These are phyloP conservation scores for Mangifera indica DNA, from an alignment of 345 rosid genomes.

Conservation along the genomic window DNA sequence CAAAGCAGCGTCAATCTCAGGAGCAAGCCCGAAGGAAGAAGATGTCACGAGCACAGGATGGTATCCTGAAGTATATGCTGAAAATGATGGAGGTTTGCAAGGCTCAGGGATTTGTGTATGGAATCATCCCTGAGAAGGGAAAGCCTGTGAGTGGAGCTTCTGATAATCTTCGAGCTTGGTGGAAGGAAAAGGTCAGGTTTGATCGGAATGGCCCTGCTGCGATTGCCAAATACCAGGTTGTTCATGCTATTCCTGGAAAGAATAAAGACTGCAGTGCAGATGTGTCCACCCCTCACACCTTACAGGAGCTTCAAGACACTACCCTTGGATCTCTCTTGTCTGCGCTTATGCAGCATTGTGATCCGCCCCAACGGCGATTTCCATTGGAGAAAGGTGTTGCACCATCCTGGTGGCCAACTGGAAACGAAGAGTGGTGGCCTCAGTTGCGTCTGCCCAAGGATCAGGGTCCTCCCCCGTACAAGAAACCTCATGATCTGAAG, in stretches of 20 bases:
- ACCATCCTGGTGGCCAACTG: slow-evolving; percentile 90
- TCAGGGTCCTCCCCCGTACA: slow-evolving; percentile 72
- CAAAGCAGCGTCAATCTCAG: slow-evolving; percentile 63
- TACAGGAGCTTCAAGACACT: slow-evolving; percentile 79
- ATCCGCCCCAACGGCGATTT: slow-evolving; percentile 80
- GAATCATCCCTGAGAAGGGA: slow-evolving; percentile 85
- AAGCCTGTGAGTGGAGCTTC: slow-evolving; percentile 93
- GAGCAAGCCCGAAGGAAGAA: slow-evolving; percentile 89
- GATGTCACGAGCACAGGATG: slow-evolving; percentile 88
- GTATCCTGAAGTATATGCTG: slow-evolving; percentile 77
- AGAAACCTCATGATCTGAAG: slow-evolving; percentile 86
- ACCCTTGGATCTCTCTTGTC: slow-evolving; percentile 83
- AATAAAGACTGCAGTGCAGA: slow-evolving; percentile 32
- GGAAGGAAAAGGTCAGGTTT: slow-evolving; percentile 87
- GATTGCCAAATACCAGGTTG: slow-evolving; percentile 56
- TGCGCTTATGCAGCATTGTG: slow-evolving; percentile 83
- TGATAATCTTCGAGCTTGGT: slow-evolving; percentile 84
- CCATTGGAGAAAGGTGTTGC: slow-evolving; percentile 82
- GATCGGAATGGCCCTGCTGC: slow-evolving; percentile 89
- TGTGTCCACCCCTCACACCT: slow-evolving; percentile 51
- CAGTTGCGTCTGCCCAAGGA: slow-evolving; percentile 57
- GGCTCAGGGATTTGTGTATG: slow-evolving; percentile 85
- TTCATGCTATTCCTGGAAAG: slow-evolving; percentile 44
- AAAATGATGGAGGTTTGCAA: slow-evolving; percentile 92
- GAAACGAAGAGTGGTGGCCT: slow-evolving; percentile 81